Percentiles rank a stretch among this genome's conserved stretches.
phyloP scores from a whole-genome alignment of 257 asterid genomes.

The Gynochthodes officinalis region DNA sequence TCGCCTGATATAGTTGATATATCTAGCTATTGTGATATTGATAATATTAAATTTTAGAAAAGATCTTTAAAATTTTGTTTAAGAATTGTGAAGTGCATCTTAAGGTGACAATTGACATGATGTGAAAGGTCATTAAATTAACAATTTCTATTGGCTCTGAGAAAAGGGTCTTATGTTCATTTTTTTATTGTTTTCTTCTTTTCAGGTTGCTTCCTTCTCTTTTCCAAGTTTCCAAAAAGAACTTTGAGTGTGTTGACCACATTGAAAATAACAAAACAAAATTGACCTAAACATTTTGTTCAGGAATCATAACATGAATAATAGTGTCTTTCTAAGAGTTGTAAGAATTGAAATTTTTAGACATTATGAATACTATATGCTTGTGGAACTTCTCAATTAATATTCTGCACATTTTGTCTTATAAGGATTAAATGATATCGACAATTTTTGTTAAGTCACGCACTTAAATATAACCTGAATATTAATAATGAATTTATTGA shows the following conservation, averaged over 20 bases:
- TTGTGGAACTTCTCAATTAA: neutral
- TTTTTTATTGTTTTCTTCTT: neutral
- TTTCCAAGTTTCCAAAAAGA: neutral
- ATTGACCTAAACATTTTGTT: too few relatives aligned
- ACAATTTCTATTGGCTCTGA: neutral
- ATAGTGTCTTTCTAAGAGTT: neutral
- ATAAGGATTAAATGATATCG: neutral
- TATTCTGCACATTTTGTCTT: neutral
- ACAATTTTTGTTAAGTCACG: neutral
- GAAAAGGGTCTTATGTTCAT: neutral
- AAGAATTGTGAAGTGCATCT: neutral
- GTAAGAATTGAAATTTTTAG: neutral
- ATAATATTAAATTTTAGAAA: neutral
- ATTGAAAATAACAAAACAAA: too few relatives aligned
- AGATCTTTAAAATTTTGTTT: neutral
- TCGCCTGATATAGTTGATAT: too few relatives aligned
- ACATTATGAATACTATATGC: neutral
- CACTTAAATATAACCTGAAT: too few relatives aligned
- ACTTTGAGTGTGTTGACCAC: neutral
- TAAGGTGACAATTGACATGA: neutral
- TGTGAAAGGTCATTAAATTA: neutral
- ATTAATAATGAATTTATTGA: neutral
- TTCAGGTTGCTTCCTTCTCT: neutral
- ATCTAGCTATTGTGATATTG: neutral
- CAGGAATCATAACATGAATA: neutral